Conservation (phyloP, 495 filamentous ascomycete genomes). For the Ramalina intermedia region DNA sequence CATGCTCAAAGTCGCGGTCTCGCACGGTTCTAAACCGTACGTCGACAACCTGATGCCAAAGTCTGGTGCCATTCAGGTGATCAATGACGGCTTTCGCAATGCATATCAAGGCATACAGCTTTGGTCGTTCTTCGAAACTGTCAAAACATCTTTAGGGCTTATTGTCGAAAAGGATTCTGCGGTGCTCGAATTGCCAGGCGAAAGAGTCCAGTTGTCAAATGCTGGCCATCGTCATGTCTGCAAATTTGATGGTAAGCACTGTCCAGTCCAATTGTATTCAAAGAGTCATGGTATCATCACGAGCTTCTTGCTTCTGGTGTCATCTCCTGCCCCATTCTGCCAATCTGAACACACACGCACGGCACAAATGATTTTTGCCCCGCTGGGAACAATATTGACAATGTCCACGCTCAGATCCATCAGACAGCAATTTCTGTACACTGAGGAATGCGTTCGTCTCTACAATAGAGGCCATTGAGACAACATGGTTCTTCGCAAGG, state of each 20-base stretch:
- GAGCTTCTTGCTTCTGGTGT: no score
- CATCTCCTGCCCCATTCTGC: no score
- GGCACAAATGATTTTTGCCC: no score
- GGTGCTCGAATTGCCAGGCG: slow-evolving; percentile 25
- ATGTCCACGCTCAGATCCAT: no score
- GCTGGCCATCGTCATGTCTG: slow-evolving; percentile 34
- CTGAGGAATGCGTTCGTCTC: slow-evolving; percentile 21
- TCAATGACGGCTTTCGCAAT: slow-evolving; percentile 23
- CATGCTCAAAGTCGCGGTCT: slow-evolving; percentile 5
- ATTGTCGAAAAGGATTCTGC: slow-evolving; percentile 32
- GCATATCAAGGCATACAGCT: slow-evolving; percentile 12
- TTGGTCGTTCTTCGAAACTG: slow-evolving; percentile 13
- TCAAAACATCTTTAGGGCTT: slow-evolving; percentile 3
- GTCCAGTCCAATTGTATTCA: no score
- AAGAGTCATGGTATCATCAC: no score
- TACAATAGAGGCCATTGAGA: slow-evolving; percentile 1
- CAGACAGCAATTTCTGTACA: slow-evolving; percentile 26
- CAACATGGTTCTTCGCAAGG: neutral
- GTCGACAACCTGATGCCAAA: slow-evolving; percentile 2
- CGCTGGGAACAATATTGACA: no score
- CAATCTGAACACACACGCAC: no score
- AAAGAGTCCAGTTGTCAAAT: slow-evolving; percentile 22
- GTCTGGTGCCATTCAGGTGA: slow-evolving; percentile 13
- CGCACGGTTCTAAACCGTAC: slow-evolving; percentile 1
- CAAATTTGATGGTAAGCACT: slow-evolving; percentile 24